Evolutionary conservation across 192 early-diverging fungal genomes (phyloP), one percentile per base, ranked within the genome.

Genomic region (Coemansia sp.): DNA sequence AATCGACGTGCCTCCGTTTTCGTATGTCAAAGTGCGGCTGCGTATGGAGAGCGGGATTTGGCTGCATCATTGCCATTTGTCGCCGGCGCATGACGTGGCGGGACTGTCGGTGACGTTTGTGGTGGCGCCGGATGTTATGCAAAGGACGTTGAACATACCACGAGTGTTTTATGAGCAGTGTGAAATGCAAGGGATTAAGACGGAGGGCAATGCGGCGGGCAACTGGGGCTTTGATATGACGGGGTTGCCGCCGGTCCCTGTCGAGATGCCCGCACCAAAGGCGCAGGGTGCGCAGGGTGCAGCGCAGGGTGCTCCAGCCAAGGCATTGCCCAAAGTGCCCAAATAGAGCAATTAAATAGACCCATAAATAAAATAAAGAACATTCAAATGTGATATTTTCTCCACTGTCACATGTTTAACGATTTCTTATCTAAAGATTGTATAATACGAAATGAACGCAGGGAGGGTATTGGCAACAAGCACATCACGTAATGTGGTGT

Each of bases 21-120:
- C 85, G 43, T 89, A 86, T 56, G 80, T 82, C 38, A 83, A 84
- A 27, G 74, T 95, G 54, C 81, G 91, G 11, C 91, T 91, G 73
- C 54, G 79, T 20, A 88, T 88, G 8, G 86, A 92, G 67, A 92
- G 91, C 73, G 93, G 92, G 32, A 78, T 84, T 18, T 93, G 88
- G 90, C 61, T 89, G 49, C 82, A 92, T 75, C 93, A 93, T 70
- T 95, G 93, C 78, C 93, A 93, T 68, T 57, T 73, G 51, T 71
- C 78, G 26, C 47, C 16, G 7, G 61, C 63, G 41, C 82, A 83
- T 37, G 68, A 88, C 51, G 84, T 81, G 27, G 69, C 85, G 54
- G 93, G 93, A 62, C 82, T 93, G 60, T 89, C 83, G 7, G 80
- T 85, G n/a, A 78, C 79, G 2, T 69, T 94, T 65, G 72, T 92